A percentile compares a stretch with the other conserved stretches of the same genome.
These are phyloP conservation scores for Cercospora beticola DNA, from an alignment of 2,329 filamentous ascomycete genomes.

Conservation along the genomic window DNA sequence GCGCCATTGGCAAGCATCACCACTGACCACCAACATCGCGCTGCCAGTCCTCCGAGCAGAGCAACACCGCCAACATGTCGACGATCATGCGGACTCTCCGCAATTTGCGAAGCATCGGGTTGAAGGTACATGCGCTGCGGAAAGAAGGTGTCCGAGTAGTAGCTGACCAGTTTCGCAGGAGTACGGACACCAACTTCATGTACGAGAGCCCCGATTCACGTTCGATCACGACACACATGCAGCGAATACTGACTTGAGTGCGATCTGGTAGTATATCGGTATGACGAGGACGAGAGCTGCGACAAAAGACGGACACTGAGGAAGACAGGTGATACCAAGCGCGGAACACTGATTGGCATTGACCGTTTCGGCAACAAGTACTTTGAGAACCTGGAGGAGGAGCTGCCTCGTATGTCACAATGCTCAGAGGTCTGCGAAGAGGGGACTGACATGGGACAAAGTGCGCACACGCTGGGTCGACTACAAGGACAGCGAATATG, in stretches of 20 bases:
- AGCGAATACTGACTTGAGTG: conserved; percentile 20
- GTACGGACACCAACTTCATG: conserved; percentile 87
- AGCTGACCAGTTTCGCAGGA: conserved; percentile 60
- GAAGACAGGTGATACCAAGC: conserved; percentile 85
- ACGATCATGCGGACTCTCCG: conserved; percentile 80
- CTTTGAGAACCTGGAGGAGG: conserved; percentile 87
- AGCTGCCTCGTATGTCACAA: conserved; percentile 74
- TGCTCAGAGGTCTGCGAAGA: background rate
- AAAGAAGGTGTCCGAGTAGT: background rate
- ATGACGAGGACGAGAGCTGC: conserved; percentile 19
- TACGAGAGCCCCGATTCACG: conserved; percentile 52
- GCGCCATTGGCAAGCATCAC: conserved; percentile 6
- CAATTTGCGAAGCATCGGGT: conserved; percentile 81
- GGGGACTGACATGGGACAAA: conserved; percentile 39
- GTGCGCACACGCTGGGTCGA: conserved; percentile 97
- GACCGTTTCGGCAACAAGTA: conserved; percentile 97
- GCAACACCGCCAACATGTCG: conserved; percentile 67
- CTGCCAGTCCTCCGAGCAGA: conserved; percentile 17
- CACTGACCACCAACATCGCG: conserved; percentile 4
- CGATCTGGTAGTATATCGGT: conserved; percentile 39
- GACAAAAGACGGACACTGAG: background rate
- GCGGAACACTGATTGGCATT: conserved; percentile 76
- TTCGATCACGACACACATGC: conserved; percentile 8
- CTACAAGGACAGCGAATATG: conserved; percentile 84
- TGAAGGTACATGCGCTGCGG: conserved; percentile 65